Percentiles rank a stretch among this genome's conserved stretches.
Conservation (phyloP, 2,329 filamentous ascomycete species). For the Taxawa tesnikishii region DNA sequence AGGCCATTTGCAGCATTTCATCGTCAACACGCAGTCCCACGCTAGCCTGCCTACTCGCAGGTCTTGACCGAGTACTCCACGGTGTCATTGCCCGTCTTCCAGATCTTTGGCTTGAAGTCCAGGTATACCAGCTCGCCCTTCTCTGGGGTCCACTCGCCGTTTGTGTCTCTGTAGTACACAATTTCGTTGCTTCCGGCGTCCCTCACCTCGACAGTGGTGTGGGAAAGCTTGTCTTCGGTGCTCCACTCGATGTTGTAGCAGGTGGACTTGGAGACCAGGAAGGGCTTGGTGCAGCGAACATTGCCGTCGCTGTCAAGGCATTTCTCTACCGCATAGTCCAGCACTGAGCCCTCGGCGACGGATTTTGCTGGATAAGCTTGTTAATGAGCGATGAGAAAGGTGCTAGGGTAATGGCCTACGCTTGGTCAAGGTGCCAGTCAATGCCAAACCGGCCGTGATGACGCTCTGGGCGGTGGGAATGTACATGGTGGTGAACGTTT, state of each 20-base stretch:
- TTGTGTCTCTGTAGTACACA: constrained; percentile 33
- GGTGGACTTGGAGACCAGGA: constrained; percentile 23
- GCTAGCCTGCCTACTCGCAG: constrained; percentile 19
- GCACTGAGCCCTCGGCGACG: constrained; percentile 6
- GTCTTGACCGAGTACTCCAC: constrained; percentile 30
- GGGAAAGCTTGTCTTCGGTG: constrained; percentile 27
- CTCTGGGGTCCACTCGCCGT: constrained; percentile 33
- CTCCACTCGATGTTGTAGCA: constrained; percentile 31
- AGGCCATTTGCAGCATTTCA: too few relatives aligned
- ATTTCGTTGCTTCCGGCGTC: constrained; percentile 27
- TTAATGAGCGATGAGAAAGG: too few relatives aligned
- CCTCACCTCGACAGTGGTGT: constrained; percentile 27
- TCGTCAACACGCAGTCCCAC: too few relatives aligned
- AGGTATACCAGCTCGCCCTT: constrained; percentile 29
- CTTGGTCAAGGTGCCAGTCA: constrained; percentile 4
- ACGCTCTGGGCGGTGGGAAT: constrained; percentile 4
- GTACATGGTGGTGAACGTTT: too few relatives aligned
- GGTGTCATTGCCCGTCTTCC: constrained; percentile 30
- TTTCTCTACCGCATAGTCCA: constrained; percentile 14
- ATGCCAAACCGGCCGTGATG: constrained; percentile 3
- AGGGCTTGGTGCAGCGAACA: constrained; percentile 27
- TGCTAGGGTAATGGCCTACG: not conserved
- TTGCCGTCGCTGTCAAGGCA: constrained; percentile 29
- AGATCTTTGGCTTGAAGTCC: constrained; percentile 36
- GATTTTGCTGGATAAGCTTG: not conserved